Evolutionary conservation across 208 protist genomes (phyloP).

Genomic region (Sergeia podlipaevii): DNA sequence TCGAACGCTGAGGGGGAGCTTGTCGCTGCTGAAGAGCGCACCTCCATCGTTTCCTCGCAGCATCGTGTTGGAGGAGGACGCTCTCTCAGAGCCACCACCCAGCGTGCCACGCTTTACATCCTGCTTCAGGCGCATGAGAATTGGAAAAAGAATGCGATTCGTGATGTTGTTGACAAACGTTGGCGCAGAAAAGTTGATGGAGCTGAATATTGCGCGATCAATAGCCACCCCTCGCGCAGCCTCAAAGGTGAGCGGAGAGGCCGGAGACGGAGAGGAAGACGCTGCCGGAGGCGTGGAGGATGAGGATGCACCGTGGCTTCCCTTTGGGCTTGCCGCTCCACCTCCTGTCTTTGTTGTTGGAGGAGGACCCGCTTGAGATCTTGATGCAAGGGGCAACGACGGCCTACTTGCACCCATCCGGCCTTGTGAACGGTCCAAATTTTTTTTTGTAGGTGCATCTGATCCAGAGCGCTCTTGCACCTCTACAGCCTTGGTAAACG

Average conservation of each 20-base stretch:
- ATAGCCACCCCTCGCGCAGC: constrained; percentile 14
- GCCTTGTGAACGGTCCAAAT: neutral
- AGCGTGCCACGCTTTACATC: neutral
- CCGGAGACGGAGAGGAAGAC: neutral
- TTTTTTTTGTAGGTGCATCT: constrained; percentile 1
- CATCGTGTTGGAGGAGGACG: constrained; percentile 13
- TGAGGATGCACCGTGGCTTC: neutral
- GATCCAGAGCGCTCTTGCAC: constrained; percentile 7
- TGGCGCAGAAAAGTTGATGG: constrained; percentile 60
- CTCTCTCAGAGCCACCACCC: no score
- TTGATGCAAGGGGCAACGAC: neutral
- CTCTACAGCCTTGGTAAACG: constrained; percentile 4
- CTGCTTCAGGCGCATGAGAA: constrained; percentile 12
- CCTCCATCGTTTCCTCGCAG: constrained; percentile 27
- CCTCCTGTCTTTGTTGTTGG: constrained; percentile 2
- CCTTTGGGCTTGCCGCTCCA: constrained; percentile 16
- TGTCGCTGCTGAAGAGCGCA: constrained; percentile 27
- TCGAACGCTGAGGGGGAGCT: constrained; percentile 1
- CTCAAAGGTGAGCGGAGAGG: constrained; percentile 10
- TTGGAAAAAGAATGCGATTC: constrained; percentile 47
- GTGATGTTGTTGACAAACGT: constrained; percentile 75
- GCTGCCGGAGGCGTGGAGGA: neutral
- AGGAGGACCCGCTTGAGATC: neutral
- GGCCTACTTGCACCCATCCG: constrained; percentile 4
- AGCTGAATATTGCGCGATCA: constrained; percentile 57